These are phyloP conservation scores for Trypanosoma caninum DNA, from an alignment of 208 protist species.

Conservation along the genomic window DNA sequence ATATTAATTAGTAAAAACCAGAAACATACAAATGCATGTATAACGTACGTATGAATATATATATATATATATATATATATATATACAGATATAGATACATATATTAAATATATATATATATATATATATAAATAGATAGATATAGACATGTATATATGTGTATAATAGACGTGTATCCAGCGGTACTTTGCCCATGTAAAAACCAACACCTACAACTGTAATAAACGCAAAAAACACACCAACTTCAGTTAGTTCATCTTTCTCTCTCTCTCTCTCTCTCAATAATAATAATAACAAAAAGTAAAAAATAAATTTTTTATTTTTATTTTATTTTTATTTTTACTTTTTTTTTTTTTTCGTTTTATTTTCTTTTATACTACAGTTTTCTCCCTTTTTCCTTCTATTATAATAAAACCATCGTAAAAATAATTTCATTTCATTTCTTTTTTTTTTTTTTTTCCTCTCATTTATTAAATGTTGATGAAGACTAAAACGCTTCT, in stretches of 20 bases:
- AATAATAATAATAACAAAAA: not conserved
- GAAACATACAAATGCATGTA: not conserved
- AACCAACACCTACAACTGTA: not conserved
- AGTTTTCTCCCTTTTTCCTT: not conserved
- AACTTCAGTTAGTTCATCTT: not conserved
- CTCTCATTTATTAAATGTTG: conserved; percentile 10
- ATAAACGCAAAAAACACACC: not conserved
- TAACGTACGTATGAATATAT: not conserved
- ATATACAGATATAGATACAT: conserved; percentile 2
- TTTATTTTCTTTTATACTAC: not conserved
- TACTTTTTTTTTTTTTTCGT: not conserved
- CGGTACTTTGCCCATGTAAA: not conserved
- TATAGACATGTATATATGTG: not conserved
- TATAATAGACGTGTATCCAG: not conserved
- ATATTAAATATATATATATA: not conserved
- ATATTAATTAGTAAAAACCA: too few relatives aligned
- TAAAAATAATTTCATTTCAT: not conserved
- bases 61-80: conserved; percentile 2
- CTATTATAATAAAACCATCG: conserved; percentile 17
- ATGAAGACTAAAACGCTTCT: too few relatives aligned
- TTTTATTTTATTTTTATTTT: not conserved
- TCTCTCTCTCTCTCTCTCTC: not conserved
- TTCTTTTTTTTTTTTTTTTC: not conserved
- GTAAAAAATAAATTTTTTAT: not conserved
- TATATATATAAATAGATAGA: conserved; percentile 7